Evolutionary conservation across 1,284 basidiomycete genomes (phyloP).

Genomic region (Coniophora puteana): DNA sequence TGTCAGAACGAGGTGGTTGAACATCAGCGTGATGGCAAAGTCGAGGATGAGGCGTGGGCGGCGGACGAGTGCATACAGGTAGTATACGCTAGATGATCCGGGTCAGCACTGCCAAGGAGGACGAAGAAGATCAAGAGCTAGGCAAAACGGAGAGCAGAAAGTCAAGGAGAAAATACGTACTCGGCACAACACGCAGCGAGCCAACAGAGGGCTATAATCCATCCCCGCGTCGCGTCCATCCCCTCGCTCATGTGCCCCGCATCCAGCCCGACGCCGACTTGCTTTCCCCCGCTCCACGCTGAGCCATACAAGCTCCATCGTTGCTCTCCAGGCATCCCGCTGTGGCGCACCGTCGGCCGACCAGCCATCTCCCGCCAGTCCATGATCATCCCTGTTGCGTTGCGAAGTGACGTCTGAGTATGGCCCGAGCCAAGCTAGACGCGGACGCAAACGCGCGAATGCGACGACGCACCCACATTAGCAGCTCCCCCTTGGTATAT

Average conservation of each 20-base stretch:
- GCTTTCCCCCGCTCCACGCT: conserved; percentile 75
- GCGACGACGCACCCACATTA: conserved; percentile 62
- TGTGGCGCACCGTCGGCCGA: conserved; percentile 57
- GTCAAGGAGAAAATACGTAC: conserved; percentile 47
- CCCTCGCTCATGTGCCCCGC: conserved; percentile 50
- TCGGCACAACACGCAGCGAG: conserved; percentile 74
- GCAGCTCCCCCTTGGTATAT: conserved; percentile 83
- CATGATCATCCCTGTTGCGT: conserved; percentile 76
- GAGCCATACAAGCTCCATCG: conserved; percentile 64
- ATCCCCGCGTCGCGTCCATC: conserved; percentile 76
- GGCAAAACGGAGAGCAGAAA: conserved; percentile 13
- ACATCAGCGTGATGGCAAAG: conserved; percentile 85
- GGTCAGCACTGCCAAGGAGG: conserved; percentile 12
- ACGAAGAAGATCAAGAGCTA: too few species aligned
- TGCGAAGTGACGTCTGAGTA: not conserved
- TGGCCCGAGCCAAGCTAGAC: too few species aligned
- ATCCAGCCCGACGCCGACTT: conserved; percentile 52
- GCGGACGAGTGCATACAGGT: conserved; percentile 83
- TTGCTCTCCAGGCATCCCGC: conserved; percentile 56
- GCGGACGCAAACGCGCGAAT: too few species aligned
- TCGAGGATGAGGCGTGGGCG: conserved; percentile 93
- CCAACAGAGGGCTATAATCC: conserved; percentile 88
- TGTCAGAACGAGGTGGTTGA: conserved; percentile 89
- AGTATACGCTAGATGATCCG: conserved; percentile 64
- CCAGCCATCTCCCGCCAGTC: conserved; percentile 97